A percentile compares a stretch with the other conserved stretches of the same genome.
phyloP scores from a whole-genome alignment of 306 rosid species.

The Myrica gale region DNA sequence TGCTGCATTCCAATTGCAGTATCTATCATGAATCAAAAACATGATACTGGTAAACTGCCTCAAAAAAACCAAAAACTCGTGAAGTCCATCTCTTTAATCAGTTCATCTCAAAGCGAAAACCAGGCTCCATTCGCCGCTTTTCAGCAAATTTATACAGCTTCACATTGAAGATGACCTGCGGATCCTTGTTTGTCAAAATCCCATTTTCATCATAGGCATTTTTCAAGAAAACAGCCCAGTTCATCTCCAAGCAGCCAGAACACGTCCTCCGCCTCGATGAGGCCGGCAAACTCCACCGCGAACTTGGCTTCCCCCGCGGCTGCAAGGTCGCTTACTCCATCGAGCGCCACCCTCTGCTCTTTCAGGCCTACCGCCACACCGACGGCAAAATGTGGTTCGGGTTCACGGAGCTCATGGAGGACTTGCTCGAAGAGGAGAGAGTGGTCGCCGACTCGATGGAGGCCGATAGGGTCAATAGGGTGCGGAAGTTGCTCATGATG shows the following conservation, averaged over 20 bases:
- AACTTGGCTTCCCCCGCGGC: constrained; percentile 90
- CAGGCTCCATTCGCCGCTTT: constrained; percentile 40
- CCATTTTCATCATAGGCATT: no score
- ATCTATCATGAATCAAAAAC: not conserved
- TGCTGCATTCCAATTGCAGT: not conserved
- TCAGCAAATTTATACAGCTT: constrained; percentile 63
- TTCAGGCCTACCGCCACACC: constrained; percentile 65
- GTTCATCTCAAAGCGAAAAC: constrained; percentile 25
- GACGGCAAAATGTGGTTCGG: constrained; percentile 79
- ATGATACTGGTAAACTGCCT: not conserved
- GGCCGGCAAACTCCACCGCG: constrained; percentile 88
- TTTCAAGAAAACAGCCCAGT: no score
- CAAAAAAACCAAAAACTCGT: not conserved
- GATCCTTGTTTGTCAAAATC: no score
- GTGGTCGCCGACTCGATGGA: constrained; percentile 59
- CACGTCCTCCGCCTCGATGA: constrained; percentile 81
- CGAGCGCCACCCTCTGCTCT: constrained; percentile 58
- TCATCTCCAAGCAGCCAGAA: constrained; percentile 64
- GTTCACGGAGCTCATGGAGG: constrained; percentile 76
- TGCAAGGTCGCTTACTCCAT: constrained; percentile 64
- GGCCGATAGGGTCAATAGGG: constrained; percentile 49
- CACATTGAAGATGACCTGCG: constrained; percentile 69
- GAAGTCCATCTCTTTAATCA: constrained; percentile 1
- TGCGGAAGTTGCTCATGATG: constrained; percentile 85
- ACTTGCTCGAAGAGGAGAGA: constrained; percentile 56